phyloP scores from a whole-genome alignment of 75 land plant genomes.

The Pseudotsuga menziesii region DNA sequence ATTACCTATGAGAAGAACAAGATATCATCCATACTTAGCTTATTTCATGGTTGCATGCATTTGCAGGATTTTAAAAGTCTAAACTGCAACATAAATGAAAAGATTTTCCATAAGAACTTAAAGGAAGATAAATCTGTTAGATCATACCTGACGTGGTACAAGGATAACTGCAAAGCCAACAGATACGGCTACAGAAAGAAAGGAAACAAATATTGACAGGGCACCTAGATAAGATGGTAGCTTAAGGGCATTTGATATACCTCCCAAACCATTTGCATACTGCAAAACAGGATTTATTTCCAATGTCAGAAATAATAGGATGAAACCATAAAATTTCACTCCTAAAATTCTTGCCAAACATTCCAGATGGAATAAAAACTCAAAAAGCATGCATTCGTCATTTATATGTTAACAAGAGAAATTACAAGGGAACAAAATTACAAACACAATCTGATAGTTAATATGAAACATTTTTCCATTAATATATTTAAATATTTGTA shows the following conservation, averaged over 20 bases:
- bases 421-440: not conserved
- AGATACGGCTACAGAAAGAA: constrained; percentile 48
- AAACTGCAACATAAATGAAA: not conserved
- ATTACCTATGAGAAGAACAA: constrained; percentile 34
- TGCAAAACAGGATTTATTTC: constrained; percentile 12
- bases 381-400: not conserved
- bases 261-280: constrained; percentile 27
- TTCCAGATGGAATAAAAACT: not conserved
- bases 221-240: constrained; percentile 62
- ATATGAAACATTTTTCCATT: not conserved
- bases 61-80: not conserved
- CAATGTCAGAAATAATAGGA: constrained; percentile 5
- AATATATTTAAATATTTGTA: not conserved
- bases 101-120: not conserved
- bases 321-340: not conserved
- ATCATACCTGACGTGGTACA: constrained; percentile 64
- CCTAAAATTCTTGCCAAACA: not conserved
- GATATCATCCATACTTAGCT: not conserved
- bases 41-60: not conserved
- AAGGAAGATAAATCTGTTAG: not conserved
- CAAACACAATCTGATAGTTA: not conserved
- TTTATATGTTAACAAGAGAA: not conserved
- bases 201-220: constrained; percentile 61
- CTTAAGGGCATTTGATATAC: constrained; percentile 18
- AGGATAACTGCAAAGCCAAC: constrained; percentile 47